Conservation (phyloP, 2,329 filamentous ascomycete genomes). For the Volutella citrinella region DNA sequence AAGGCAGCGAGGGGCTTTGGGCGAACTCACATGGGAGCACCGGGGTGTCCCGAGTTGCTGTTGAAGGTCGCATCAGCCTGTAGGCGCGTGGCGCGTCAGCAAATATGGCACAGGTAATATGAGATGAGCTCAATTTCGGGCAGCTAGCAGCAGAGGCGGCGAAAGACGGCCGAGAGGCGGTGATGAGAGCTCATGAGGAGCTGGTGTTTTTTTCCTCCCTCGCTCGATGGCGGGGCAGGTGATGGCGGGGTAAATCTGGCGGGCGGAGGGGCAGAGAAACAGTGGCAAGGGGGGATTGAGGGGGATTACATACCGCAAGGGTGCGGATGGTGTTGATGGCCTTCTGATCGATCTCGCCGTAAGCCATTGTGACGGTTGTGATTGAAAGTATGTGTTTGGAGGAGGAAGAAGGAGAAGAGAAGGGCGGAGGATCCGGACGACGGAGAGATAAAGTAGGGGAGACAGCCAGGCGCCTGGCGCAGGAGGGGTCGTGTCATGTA, state of each 20-base stretch:
- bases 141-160: too few species aligned
- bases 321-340: conserved; percentile 98
- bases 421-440: conserved; percentile 24
- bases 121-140: too few species aligned
- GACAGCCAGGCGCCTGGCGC: conserved; percentile 17
- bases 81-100: conserved; percentile 22
- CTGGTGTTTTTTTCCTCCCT: too few species aligned
- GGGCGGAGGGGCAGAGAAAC: conserved; percentile 30
- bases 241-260: conserved; percentile 35
- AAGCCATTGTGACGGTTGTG: conserved; percentile 69
- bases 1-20: conserved; percentile 6
- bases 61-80: conserved; percentile 96
- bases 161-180: too few species aligned
- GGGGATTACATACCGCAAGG: conserved; percentile 71
- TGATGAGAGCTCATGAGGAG: too few species aligned
- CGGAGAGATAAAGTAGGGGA: conserved; percentile 25
- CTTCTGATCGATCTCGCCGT: conserved; percentile 81
- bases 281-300: conserved; percentile 20
- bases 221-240: conserved; percentile 24
- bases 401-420: conserved; percentile 19
- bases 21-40: conserved; percentile 81
- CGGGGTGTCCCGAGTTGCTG: conserved; percentile 97
- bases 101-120: conserved; percentile 9
- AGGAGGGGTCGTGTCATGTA: conserved; percentile 35
- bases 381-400: conserved; percentile 20